These are phyloP conservation scores for Aspergillus sclerotialis DNA, from an alignment of 2,329 filamentous ascomycete species.

Conservation along the genomic window DNA sequence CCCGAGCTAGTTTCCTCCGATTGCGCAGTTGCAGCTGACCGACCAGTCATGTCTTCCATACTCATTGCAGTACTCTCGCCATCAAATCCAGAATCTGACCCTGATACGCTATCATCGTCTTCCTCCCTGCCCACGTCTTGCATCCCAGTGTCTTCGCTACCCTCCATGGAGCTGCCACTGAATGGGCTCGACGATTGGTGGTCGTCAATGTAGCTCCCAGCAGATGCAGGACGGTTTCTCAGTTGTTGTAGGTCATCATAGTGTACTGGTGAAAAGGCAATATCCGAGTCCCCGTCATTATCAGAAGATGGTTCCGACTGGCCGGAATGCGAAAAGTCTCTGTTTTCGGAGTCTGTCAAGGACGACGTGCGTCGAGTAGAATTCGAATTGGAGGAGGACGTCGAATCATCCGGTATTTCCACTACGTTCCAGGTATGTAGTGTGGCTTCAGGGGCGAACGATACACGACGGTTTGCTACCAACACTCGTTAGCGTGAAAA, in stretches of 20 bases:
- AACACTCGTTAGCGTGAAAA: slow-evolving; percentile 11
- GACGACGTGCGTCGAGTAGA: slow-evolving; percentile 67
- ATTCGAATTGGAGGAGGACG: slow-evolving; percentile 66
- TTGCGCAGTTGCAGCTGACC: slow-evolving; percentile 56
- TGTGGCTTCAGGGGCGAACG: slow-evolving; percentile 94
- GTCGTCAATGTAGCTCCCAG: slow-evolving; percentile 49
- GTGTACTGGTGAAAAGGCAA: slow-evolving; percentile 55
- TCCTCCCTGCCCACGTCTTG: slow-evolving; percentile 38
- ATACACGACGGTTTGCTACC: slow-evolving; percentile 77
- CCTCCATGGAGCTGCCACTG: slow-evolving; percentile 51
- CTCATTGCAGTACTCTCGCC: slow-evolving; percentile 75
- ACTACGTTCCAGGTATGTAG: slow-evolving; percentile 95
- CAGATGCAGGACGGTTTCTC: slow-evolving; percentile 26
- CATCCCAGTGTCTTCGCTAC: slow-evolving; percentile 37
- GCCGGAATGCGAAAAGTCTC: slow-evolving; percentile 27
- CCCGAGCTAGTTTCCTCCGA: slow-evolving; percentile 43
- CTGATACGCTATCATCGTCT: slow-evolving; percentile 38
- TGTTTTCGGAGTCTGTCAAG: slow-evolving; percentile 32
- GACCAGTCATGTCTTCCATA: slow-evolving; percentile 68
- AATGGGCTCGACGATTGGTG: slow-evolving; percentile 72
- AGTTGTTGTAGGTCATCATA: slow-evolving; percentile 60
- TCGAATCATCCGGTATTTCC: slow-evolving; percentile 81
- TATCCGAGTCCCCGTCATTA: slow-evolving; percentile 51
- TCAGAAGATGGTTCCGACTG: slow-evolving; percentile 59
- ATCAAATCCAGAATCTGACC: slow-evolving; percentile 43